A percentile compares a stretch with the other conserved stretches of the same genome.
phyloP scores from a whole-genome alignment of 768 basidiomycete genomes.

The Boletus insuetus region DNA sequence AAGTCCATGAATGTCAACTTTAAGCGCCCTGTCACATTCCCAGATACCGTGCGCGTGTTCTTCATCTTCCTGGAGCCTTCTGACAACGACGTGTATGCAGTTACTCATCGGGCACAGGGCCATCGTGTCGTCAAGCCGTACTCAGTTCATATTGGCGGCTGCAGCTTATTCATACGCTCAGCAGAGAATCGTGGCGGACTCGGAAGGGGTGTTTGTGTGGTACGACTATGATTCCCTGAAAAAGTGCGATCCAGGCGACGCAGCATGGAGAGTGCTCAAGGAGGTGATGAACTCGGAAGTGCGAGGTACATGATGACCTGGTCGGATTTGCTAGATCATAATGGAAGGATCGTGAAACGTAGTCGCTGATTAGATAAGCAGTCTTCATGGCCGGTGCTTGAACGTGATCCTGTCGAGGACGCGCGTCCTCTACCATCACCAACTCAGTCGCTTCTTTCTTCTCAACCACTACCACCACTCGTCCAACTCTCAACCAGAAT shows the following conservation, averaged over 20 bases:
- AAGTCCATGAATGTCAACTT: constrained; percentile 69
- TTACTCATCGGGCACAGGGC: constrained; percentile 65
- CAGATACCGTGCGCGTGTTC: constrained; percentile 59
- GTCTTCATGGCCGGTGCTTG: constrained; percentile 14
- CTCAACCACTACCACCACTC: constrained; percentile 9
- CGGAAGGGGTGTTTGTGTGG: constrained; percentile 68
- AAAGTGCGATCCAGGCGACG: constrained; percentile 63
- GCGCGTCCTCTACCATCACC: constrained; percentile 28
- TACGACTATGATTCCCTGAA: constrained; percentile 69
- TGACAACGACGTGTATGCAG: constrained; percentile 29
- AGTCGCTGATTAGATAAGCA: constrained; percentile 14
- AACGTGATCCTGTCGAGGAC: constrained; percentile 15
- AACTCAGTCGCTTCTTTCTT: constrained; percentile 8
- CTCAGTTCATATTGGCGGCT: constrained; percentile 49
- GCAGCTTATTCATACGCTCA: constrained; percentile 66
- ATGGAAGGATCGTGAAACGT: constrained; percentile 25
- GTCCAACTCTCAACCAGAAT: constrained; percentile 25
- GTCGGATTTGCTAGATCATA: too few species aligned
- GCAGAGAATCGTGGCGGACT: constrained; percentile 59
- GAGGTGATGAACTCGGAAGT: constrained; percentile 19
- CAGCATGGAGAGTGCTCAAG: constrained; percentile 36
- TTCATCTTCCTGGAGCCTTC: background rate
- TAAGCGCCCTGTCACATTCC: constrained; percentile 69
- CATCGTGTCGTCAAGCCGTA: constrained; percentile 35
- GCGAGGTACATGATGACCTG: constrained; percentile 5